Evolutionary conservation across 495 filamentous ascomycete species (phyloP).

Genomic region (Zalerion maritima): DNA sequence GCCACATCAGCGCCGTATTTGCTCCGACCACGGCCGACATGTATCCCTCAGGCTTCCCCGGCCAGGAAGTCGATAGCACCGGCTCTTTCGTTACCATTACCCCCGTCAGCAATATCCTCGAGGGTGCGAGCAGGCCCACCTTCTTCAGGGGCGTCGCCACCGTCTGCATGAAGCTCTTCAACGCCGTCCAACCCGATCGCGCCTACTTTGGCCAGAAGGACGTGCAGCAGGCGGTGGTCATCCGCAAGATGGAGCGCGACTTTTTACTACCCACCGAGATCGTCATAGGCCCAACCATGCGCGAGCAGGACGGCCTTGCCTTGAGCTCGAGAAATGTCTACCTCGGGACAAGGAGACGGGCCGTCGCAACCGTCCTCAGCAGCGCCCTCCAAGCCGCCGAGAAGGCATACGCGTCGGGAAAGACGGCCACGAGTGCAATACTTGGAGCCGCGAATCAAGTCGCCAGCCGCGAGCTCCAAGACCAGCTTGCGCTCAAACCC

Average conservation of each 20-base stretch:
- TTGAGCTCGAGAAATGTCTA: slow-evolving; percentile 92
- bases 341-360: slow-evolving; percentile 58
- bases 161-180: slow-evolving; percentile 94
- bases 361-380: slow-evolving; percentile 54
- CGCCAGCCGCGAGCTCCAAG: slow-evolving; percentile 30
- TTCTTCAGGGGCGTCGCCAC: slow-evolving; percentile 96
- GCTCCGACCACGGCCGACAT: slow-evolving; percentile 69
- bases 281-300: slow-evolving; percentile 52
- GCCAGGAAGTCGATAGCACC: slow-evolving; percentile 57
- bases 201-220: slow-evolving; percentile 99
- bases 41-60: slow-evolving; percentile 74
- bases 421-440: slow-evolving; percentile 43
- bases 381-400: slow-evolving; percentile 57
- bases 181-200: slow-evolving; percentile 70
- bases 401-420: slow-evolving; percentile 43
- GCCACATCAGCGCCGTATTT: slow-evolving; percentile 69
- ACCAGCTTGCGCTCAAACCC: slow-evolving; percentile 48
- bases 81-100: slow-evolving; percentile 93
- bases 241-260: slow-evolving; percentile 74
- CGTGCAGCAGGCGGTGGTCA: slow-evolving; percentile 85
- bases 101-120: slow-evolving; percentile 62
- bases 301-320: slow-evolving; percentile 80
- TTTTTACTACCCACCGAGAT: slow-evolving; percentile 73
- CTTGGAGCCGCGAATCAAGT: slow-evolving; percentile 49
- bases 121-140: slow-evolving; percentile 76